Evolutionary conservation across 176 grass and related monocot genomes (phyloP), one percentile per base, ranked within the genome.

Genomic region (Musa troglodytarum): DNA sequence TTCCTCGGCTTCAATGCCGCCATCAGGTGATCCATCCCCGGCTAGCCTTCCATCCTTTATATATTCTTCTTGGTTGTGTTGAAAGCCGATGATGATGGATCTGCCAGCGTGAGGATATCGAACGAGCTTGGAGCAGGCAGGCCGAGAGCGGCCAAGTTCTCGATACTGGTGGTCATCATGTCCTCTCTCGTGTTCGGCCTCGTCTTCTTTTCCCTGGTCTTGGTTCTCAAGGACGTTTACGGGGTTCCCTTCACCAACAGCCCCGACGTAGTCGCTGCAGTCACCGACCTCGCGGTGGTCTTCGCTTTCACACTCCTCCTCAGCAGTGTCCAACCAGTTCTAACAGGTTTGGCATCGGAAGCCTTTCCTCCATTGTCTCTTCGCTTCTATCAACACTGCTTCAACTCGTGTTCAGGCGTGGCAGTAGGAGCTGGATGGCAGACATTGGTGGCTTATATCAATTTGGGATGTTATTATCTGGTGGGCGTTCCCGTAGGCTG

Each of bases 371-470:
- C 10, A 51, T 21, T 11, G 14, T n/a, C 9, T 19, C 15, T 4
- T 43, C 26, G n/a, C 63, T 53, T 83, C 0, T 54, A 55, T 56
- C 22, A 75, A 0, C 24, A 50, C 13, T 14, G 3, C 51, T 64
- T 63, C 16, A 9, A 53, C n/a, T 55, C 15, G 0, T 58, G 2
- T 76, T 49, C 77, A 87, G 85, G 93, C 20, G 93, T 96, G 25
- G 93, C 93, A 76, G 89, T 96, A 19, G 89, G 93, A 24, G 89
- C 93, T 8, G 93, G 93, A 0, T 96, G 93, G 93, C 93, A 96
- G 81, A 90, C 87, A 83, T 79, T 92, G 11, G 85, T 92, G 53
- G 93, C 93, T 0, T 96, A 90, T 77, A 61, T 96, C 82, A 92
- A 92, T 75, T 78, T 92, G 8, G 89, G 70, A 0, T 92, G 89